phyloP scores from a whole-genome alignment of 257 asterid genomes.

The Solanum dulcamara region DNA sequence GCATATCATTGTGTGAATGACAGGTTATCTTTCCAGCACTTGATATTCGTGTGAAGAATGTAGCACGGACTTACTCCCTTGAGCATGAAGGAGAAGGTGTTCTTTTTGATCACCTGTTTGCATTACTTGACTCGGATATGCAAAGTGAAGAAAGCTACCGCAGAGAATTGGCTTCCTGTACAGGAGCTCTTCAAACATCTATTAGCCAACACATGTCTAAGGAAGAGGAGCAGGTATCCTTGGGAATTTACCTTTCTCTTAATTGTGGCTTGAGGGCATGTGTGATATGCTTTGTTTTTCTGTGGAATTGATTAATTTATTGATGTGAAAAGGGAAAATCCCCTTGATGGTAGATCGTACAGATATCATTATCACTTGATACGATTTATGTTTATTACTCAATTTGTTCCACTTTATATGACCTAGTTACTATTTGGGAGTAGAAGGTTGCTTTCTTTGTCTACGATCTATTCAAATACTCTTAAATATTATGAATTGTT shows the following conservation, averaged over 20 bases:
- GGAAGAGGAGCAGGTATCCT: slow-evolving; percentile 93
- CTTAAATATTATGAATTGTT: background rate
- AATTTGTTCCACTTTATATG: background rate
- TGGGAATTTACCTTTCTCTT: background rate
- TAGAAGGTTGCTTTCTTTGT: background rate
- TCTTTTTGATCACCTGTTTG: slow-evolving; percentile 86
- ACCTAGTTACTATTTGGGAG: background rate
- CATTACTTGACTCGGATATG: slow-evolving; percentile 50
- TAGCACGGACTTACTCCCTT: slow-evolving; percentile 92
- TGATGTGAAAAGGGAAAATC: background rate
- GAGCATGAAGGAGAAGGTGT: slow-evolving; percentile 98
- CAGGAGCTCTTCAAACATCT: slow-evolving; percentile 92
- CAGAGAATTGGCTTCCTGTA: slow-evolving; percentile 92
- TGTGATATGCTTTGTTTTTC: background rate
- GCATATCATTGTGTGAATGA: background rate
- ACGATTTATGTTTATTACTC: background rate
- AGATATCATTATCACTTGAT: background rate
- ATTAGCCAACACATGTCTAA: slow-evolving; percentile 99
- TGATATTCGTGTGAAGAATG: slow-evolving; percentile 97
- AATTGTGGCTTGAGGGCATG: background rate
- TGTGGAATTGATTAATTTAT: background rate
- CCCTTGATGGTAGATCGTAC: background rate
- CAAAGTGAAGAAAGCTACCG: slow-evolving; percentile 66
- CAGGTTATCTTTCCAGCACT: slow-evolving; percentile 89
- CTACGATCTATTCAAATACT: background rate